Conservation (phyloP, 306 rosid genomes). For the Trifolium pratense region DNA sequence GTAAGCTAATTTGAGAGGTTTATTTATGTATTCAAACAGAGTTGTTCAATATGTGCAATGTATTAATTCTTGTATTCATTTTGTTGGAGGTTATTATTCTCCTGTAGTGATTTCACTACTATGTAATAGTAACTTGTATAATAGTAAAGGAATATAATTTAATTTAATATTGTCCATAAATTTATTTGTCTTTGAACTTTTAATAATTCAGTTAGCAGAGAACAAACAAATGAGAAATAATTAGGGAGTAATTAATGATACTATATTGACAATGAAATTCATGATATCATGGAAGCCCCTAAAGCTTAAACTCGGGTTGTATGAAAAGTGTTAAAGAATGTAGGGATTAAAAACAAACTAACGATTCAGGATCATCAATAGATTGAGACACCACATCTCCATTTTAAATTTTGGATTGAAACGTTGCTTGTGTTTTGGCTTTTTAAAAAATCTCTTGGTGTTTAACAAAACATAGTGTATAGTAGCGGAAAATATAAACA, state of each 20-base stretch:
- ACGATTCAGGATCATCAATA: no score
- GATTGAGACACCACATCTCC: no score
- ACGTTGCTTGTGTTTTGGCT: no score
- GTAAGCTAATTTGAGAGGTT: constrained; percentile 48
- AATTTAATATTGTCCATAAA: constrained; percentile 25
- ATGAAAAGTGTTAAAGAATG: no score
- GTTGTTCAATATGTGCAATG: constrained; percentile 37
- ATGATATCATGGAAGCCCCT: no score
- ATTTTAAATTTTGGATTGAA: no score
- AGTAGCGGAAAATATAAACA: no score
- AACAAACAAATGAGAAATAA: not conserved
- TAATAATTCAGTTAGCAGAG: not conserved
- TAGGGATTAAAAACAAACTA: no score
- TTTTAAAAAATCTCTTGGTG: no score
- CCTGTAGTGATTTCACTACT: constrained; percentile 19
- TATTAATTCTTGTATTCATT: constrained; percentile 28
- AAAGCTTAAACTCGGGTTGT: no score
- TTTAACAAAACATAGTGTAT: no score
- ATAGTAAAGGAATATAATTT: constrained; percentile 15
- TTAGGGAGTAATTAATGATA: not conserved
- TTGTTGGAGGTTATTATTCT: constrained; percentile 13
- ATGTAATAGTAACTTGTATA: constrained; percentile 39
- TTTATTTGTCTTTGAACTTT: no score
- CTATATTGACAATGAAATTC: not conserved
- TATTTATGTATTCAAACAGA: constrained; percentile 39